These are phyloP conservation scores for Macroventuria anomochaeta DNA, from an alignment of 2,329 filamentous ascomycete genomes.

Conservation along the genomic window DNA sequence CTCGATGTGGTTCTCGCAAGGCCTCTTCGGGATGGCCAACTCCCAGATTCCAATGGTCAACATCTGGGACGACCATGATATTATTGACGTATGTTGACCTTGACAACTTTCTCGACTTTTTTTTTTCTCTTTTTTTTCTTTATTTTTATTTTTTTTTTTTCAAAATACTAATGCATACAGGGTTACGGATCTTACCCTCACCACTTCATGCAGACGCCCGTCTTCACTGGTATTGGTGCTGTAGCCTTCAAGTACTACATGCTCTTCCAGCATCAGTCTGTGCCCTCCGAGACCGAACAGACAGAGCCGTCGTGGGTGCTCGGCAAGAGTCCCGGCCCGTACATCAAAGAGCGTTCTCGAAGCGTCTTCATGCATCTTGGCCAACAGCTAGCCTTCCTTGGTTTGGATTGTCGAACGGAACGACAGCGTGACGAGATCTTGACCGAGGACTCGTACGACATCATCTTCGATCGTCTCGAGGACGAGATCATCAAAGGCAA, in stretches of 20 bases:
- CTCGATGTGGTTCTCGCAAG: slow-evolving; percentile 94
- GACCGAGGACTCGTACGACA: slow-evolving; percentile 80
- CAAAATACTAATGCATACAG: slow-evolving; percentile 51
- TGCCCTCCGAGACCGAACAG: slow-evolving; percentile 77
- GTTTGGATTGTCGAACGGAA: slow-evolving; percentile 90
- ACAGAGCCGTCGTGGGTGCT: slow-evolving; percentile 92
- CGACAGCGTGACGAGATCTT: slow-evolving; percentile 83
- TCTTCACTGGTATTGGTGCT: slow-evolving; percentile 87
- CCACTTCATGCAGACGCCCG: slow-evolving; percentile 86
- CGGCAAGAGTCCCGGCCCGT: slow-evolving; percentile 80
- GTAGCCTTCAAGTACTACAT: slow-evolving; percentile 99
- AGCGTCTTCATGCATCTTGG: slow-evolving; percentile 88
- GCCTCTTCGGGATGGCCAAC: slow-evolving; percentile 88
- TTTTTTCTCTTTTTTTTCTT: no score
- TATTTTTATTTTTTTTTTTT: no score
- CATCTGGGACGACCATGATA: slow-evolving; percentile 89
- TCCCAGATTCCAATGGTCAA: slow-evolving; percentile 98
- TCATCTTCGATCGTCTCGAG: slow-evolving; percentile 84
- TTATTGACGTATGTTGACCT: slow-evolving; percentile 53
- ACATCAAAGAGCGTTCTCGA: slow-evolving; percentile 84
- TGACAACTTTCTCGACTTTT: slow-evolving; percentile 56
- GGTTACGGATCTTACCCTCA: slow-evolving; percentile 94
- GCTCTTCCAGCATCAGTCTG: slow-evolving; percentile 95
- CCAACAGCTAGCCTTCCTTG: slow-evolving; percentile 78
- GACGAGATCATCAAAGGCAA: slow-evolving; percentile 81